Percentiles rank a stretch among this genome's conserved stretches.
These are phyloP conservation scores for Mycena chlorophos DNA, from an alignment of 768 basidiomycete genomes.

Conservation along the genomic window DNA sequence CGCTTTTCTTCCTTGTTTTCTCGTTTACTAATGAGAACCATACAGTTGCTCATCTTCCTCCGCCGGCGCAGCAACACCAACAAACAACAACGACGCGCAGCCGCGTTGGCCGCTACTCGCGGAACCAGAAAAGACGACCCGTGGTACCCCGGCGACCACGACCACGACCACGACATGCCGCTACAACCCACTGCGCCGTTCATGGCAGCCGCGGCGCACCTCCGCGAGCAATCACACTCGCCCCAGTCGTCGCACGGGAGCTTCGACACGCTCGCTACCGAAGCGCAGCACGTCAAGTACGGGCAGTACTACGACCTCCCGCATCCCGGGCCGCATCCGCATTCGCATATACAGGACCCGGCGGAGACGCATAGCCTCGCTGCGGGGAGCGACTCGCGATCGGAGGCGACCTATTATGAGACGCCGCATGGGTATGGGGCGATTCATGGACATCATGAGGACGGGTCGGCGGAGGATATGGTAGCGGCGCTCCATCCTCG, in stretches of 20 bases:
- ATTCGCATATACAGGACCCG: neutral
- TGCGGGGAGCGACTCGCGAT: neutral
- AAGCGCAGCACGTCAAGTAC: constrained; percentile 17
- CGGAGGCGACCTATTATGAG: neutral
- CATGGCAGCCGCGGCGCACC: constrained; percentile 7
- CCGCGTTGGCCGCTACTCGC: neutral
- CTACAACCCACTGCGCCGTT: constrained; percentile 15
- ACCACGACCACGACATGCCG: no score
- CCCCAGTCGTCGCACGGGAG: constrained; percentile 10
- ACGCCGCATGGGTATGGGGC: constrained; percentile 2
- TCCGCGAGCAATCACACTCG: no score
- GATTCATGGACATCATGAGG: constrained; percentile 13
- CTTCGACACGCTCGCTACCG: constrained; percentile 7
- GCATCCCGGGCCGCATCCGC: neutral
- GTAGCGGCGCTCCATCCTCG: neutral
- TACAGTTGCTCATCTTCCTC: constrained; percentile 4
- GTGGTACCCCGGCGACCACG: constrained; percentile 16
- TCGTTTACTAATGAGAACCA: neutral
- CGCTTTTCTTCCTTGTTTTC: neutral
- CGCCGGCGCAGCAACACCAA: constrained; percentile 5
- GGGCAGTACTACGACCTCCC: neutral
- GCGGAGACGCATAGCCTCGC: neutral
- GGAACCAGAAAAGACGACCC: constrained; percentile 9
- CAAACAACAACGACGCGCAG: neutral
- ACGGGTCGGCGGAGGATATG: constrained; percentile 3